phyloP scores from a whole-genome alignment of 148 eudicot species.

The Gaultheria prostrata region DNA sequence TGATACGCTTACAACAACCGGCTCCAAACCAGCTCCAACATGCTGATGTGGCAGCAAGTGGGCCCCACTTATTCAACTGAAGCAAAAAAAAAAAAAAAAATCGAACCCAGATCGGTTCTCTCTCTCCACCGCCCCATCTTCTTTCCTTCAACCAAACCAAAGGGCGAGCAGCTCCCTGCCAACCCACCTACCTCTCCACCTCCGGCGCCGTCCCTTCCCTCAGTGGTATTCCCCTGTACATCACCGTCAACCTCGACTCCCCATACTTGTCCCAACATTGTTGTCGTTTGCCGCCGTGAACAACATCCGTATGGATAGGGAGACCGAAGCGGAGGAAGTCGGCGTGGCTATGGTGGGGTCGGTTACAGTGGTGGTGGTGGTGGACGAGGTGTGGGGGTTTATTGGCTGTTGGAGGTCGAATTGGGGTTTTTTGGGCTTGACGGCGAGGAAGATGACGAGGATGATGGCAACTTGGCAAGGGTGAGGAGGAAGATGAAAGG shows the following conservation, averaged over 20 bases:
- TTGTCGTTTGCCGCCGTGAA: conserved; percentile 85
- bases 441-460: conserved; percentile 71
- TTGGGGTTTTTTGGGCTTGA: conserved; percentile 83
- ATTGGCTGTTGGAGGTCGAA: conserved; percentile 71
- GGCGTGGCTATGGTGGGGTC: conserved; percentile 22
- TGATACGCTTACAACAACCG: no score
- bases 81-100: no score
- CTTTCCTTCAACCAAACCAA: no score
- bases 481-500: conserved; percentile 60
- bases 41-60: no score
- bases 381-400: conserved; percentile 19
- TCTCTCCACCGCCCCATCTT: no score
- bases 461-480: conserved; percentile 69
- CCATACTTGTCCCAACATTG: conserved; percentile 85
- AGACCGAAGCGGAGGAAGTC: conserved; percentile 51
- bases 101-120: no score
- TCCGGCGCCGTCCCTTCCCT: conserved; percentile 41
- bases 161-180: no score
- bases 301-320: conserved; percentile 50
- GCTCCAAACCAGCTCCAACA: no score
- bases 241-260: conserved; percentile 28
- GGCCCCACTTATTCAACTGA: no score
- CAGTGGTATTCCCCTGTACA: conserved; percentile 73
- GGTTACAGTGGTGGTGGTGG: conserved; percentile 22
- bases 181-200: no score